These are phyloP conservation scores for Suillus brevipes DNA, from an alignment of 768 basidiomycete genomes.

Conservation along the genomic window DNA sequence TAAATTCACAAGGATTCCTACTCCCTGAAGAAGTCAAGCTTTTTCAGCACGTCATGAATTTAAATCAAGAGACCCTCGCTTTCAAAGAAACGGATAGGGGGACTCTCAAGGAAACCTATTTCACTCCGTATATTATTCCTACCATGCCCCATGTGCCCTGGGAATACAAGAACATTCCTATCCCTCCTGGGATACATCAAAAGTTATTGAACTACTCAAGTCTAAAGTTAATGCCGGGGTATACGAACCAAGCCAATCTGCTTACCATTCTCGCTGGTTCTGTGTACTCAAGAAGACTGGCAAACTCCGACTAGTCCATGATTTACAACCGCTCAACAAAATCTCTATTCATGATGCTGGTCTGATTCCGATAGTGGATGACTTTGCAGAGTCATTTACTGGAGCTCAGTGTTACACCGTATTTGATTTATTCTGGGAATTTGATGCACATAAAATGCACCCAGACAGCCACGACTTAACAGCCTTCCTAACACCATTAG, in stretches of 20 bases:
- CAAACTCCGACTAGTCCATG: constrained; percentile 21
- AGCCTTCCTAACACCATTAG: too few species aligned
- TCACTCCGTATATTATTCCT: constrained; percentile 33
- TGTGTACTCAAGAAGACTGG: constrained; percentile 34
- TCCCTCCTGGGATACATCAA: constrained; percentile 28
- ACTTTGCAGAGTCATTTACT: too few species aligned
- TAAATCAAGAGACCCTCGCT: constrained; percentile 35
- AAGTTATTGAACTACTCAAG: constrained; percentile 14
- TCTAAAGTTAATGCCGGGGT: constrained; percentile 40
- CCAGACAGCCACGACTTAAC: too few species aligned
- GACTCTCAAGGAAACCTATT: constrained; percentile 25
- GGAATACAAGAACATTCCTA: constrained; percentile 29
- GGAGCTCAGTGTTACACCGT: too few species aligned
- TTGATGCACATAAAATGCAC: too few species aligned
- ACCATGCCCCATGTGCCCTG: constrained; percentile 36
- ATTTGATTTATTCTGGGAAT: too few species aligned
- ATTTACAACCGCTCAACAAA: constrained; percentile 22
- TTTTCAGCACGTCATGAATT: constrained; percentile 27
- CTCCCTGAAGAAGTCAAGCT: constrained; percentile 5
- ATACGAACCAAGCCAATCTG: constrained; percentile 39
- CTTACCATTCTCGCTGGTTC: constrained; percentile 42
- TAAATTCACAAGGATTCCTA: not conserved
- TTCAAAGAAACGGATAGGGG: constrained; percentile 35
- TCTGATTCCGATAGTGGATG: too few species aligned
- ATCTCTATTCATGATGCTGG: constrained; percentile 7